These are phyloP conservation scores for Rutstroemia sp. DNA, from an alignment of 2,329 filamentous ascomycete genomes.

Conservation along the genomic window DNA sequence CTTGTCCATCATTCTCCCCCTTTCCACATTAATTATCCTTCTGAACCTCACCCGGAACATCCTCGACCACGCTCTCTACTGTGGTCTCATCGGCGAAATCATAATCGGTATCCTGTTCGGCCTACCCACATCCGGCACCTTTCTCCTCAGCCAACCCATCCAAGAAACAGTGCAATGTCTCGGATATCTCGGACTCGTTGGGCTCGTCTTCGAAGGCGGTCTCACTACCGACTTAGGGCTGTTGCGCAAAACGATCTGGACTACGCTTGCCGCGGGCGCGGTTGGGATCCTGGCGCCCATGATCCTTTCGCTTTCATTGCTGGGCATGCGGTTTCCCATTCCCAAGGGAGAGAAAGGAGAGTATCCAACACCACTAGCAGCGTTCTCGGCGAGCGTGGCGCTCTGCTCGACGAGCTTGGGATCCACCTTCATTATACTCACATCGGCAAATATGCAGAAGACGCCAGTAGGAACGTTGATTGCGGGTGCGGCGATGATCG, in stretches of 20 bases:
- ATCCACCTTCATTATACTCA: constrained; percentile 4
- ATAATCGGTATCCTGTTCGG: constrained; percentile 2
- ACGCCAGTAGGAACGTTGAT: constrained; percentile 5
- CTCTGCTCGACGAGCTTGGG: constrained; percentile 6
- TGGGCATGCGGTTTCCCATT: neutral
- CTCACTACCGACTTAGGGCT: constrained; percentile 2
- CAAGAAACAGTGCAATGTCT: constrained; percentile 7
- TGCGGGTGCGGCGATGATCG: constrained; percentile 1
- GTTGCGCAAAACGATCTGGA: constrained; percentile 1
- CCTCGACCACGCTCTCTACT: constrained; percentile 5
- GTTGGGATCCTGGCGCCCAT: neutral
- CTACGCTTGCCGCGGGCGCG: neutral
- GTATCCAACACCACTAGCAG: constrained; percentile 3
- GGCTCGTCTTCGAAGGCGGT: constrained; percentile 8
- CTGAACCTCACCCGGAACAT: constrained; percentile 1
- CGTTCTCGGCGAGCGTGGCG: constrained; percentile 5
- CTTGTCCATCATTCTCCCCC: neutral
- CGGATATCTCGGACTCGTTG: constrained; percentile 4
- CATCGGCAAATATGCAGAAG: constrained; percentile 6
- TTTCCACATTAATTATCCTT: neutral
- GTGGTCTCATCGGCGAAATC: constrained; percentile 6
- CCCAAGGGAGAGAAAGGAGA: neutral
- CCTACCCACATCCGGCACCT: constrained; percentile 1
- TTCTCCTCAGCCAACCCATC: neutral
- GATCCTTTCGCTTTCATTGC: neutral